Evolutionary conservation across 2,329 filamentous ascomycete genomes (phyloP).

Genomic region (Dactylella cylindrospora): DNA sequence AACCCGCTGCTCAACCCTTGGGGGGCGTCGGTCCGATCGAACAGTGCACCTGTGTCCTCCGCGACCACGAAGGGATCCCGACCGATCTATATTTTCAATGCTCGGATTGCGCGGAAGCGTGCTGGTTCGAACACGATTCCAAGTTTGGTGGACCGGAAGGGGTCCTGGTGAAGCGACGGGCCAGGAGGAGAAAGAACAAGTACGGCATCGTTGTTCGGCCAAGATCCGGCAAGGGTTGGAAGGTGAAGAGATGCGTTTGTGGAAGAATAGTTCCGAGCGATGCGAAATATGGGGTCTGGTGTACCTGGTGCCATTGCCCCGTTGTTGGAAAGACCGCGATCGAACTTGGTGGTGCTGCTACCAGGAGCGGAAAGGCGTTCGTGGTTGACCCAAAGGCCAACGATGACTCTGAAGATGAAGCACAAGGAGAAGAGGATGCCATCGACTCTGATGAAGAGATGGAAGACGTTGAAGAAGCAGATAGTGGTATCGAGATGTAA

Average conservation of each 20-base stretch:
- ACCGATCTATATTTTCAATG: slow-evolving; percentile 42
- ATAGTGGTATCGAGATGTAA: slow-evolving; percentile 26
- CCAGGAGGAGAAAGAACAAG: slow-evolving; percentile 29
- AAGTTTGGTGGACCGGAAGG: slow-evolving; percentile 34
- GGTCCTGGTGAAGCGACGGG: neutral
- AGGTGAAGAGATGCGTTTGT: slow-evolving; percentile 32
- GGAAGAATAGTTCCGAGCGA: slow-evolving; percentile 18
- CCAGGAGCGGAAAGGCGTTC: slow-evolving; percentile 18
- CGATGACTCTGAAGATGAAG: neutral
- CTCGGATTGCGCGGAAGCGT: slow-evolving; percentile 23
- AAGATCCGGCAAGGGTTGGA: neutral
- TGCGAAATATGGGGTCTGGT: slow-evolving; percentile 33
- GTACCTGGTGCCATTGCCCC: slow-evolving; percentile 37
- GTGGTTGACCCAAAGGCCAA: neutral
- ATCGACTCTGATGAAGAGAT: slow-evolving; percentile 3
- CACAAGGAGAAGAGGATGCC: slow-evolving; percentile 3
- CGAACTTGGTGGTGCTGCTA: slow-evolving; percentile 32
- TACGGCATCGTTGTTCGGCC: slow-evolving; percentile 31
- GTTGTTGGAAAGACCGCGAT: slow-evolving; percentile 21
- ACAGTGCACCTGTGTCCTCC: slow-evolving; percentile 32
- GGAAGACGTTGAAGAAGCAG: slow-evolving; percentile 1
- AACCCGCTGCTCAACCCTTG: slow-evolving; percentile 14
- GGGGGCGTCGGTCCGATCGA: slow-evolving; percentile 38
- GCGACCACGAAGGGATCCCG: slow-evolving; percentile 19
- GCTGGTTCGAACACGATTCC: slow-evolving; percentile 33